Evolutionary conservation across 2,329 filamentous ascomycete genomes (phyloP).

Genomic region (Microdochium trichocladiopsis): DNA sequence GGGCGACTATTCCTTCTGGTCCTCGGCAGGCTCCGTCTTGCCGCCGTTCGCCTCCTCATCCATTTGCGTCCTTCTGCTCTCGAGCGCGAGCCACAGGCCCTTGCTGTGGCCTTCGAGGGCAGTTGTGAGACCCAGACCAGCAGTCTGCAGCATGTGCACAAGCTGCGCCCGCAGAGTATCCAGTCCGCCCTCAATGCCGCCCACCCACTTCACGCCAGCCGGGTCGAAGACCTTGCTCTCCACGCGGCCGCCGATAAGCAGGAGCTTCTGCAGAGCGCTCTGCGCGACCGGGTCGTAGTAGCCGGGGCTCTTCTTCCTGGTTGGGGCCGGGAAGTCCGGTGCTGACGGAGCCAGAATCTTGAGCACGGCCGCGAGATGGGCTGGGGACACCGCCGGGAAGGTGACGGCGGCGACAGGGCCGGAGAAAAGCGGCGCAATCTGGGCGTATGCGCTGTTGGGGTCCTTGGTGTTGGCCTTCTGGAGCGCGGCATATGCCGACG

Average conservation of each 20-base stretch:
- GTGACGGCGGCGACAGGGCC: slow-evolving; percentile 76
- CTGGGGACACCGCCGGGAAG: slow-evolving; percentile 76
- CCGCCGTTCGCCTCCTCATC: slow-evolving; percentile 56
- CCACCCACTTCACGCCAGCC: slow-evolving; percentile 57
- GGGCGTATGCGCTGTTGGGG: slow-evolving; percentile 36
- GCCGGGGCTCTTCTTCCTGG: slow-evolving; percentile 65
- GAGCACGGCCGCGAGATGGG: slow-evolving; percentile 75
- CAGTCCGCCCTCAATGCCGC: slow-evolving; percentile 74
- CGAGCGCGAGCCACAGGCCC: slow-evolving; percentile 82
- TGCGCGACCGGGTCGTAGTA: slow-evolving; percentile 79
- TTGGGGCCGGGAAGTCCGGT: slow-evolving; percentile 70
- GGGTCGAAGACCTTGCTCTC: slow-evolving; percentile 80
- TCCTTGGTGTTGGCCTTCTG: slow-evolving; percentile 22
- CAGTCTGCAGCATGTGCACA: slow-evolving; percentile 70
- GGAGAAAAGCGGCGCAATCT: slow-evolving; percentile 68
- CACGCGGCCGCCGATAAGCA: slow-evolving; percentile 78
- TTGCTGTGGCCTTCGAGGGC: slow-evolving; percentile 74
- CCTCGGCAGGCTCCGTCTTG: slow-evolving; percentile 19
- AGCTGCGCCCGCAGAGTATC: slow-evolving; percentile 77
- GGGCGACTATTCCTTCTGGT: slow-evolving; percentile 10
- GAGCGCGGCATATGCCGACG: slow-evolving; percentile 42
- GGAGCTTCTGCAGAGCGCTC: slow-evolving; percentile 75
- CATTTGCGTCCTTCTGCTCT: slow-evolving; percentile 72
- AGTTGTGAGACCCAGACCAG: slow-evolving; percentile 69
- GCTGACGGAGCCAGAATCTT: slow-evolving; percentile 68